phyloP scores from a whole-genome alignment of 306 rosid species.

The Quillaja saponaria region DNA sequence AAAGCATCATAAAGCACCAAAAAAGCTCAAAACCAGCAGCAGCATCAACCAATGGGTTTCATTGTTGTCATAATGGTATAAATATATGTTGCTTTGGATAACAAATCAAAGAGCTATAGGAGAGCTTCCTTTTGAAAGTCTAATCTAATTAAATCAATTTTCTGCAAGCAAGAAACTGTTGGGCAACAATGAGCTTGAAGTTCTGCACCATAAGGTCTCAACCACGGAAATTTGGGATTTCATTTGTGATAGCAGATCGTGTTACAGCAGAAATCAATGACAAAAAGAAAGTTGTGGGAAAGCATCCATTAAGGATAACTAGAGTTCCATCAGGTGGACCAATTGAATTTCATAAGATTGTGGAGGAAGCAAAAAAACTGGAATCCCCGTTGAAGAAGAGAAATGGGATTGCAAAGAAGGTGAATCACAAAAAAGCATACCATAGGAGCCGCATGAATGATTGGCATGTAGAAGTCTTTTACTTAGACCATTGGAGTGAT shows the following conservation, averaged over 20 bases:
- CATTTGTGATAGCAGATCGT: conserved; percentile 53
- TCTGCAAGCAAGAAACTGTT: background rate
- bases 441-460: conserved; percentile 47
- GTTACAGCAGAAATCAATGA: conserved; percentile 41
- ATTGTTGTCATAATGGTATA: background rate
- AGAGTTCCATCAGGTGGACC: conserved; percentile 50
- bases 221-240: conserved; percentile 42
- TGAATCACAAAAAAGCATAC: conserved; percentile 36
- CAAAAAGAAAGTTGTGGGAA: conserved; percentile 40
- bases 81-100: background rate
- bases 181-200: conserved; percentile 19
- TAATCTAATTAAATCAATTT: no score
- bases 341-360: conserved; percentile 33
- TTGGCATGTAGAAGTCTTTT: conserved; percentile 40
- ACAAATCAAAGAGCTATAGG: background rate
- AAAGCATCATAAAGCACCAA: background rate
- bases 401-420: background rate
- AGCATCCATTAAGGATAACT: conserved; percentile 46
- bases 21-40: background rate
- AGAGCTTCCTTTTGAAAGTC: background rate
- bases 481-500: conserved; percentile 1
- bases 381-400: conserved; percentile 30
- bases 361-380: conserved; percentile 35
- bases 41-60: background rate
- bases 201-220: conserved; percentile 10